These are phyloP conservation scores for Calamus simplicifolius DNA, from an alignment of 176 grass and related monocot genomes.

Conservation along the genomic window DNA sequence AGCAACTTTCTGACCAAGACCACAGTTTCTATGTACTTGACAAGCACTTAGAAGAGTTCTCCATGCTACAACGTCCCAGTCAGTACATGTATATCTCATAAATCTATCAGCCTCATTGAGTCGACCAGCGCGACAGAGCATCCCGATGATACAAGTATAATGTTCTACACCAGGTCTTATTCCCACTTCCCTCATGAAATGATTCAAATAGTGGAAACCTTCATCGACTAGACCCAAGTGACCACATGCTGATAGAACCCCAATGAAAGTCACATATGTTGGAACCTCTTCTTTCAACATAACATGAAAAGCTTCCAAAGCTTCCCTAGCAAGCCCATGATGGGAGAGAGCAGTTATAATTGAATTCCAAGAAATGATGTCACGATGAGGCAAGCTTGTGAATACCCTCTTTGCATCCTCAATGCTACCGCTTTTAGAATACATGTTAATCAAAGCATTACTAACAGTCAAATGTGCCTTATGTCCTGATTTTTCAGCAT, in stretches of 20 bases:
- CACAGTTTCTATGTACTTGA: conserved; percentile 54
- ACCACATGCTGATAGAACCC: conserved; percentile 63
- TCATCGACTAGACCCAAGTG: conserved; percentile 62
- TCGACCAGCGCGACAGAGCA: conserved; percentile 54
- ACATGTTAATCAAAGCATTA: conserved; percentile 82
- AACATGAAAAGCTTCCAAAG: conserved; percentile 37
- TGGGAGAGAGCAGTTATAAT: conserved; percentile 53
- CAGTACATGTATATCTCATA: conserved; percentile 44
- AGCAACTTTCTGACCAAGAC: conserved; percentile 55
- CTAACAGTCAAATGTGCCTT: conserved; percentile 28
- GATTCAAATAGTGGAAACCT: conserved; percentile 71
- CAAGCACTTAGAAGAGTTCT: conserved; percentile 63
- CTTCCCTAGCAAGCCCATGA: conserved; percentile 58
- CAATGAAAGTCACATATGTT: conserved; percentile 56
- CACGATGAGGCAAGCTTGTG: conserved; percentile 34
- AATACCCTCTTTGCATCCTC: conserved; percentile 46
- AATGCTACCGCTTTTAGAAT: conserved; percentile 71
- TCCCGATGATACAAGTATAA: conserved; percentile 71
- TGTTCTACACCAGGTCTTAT: conserved; percentile 61
- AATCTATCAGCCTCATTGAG: conserved; percentile 58
- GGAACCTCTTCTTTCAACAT: conserved; percentile 42
- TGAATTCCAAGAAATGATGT: conserved; percentile 70
- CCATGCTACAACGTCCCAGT: conserved; percentile 62
- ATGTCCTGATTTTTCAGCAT: conserved; percentile 47
- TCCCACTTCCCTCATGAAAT: conserved; percentile 55